Evolutionary conservation across 371 early-diverging fungal species (phyloP), one percentile per base, ranked within the genome.

Genomic region (Actinomortierella ambigua): DNA sequence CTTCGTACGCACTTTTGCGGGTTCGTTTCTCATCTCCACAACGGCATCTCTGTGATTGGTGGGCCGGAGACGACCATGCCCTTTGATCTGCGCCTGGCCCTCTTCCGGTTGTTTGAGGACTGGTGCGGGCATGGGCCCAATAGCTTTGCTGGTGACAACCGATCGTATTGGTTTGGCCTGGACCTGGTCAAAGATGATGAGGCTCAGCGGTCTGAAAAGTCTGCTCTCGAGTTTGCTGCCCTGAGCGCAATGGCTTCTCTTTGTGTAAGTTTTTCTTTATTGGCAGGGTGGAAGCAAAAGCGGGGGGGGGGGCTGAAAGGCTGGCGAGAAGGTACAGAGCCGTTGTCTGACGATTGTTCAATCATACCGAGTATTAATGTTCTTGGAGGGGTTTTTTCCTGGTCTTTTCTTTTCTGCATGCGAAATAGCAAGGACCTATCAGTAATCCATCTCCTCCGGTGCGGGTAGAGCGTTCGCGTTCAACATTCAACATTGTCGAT

Each of bases 41-140:
- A 90, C 44, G 82, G 80, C 8, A 67, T 93, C 5, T 83, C 81
- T 66, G 57, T 68, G 47, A 52, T 78, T 26, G 82, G 76, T 6
- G 83, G 80, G 57, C 69, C 86, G 0, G 80, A 85, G 3, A 50
- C 68, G 0, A 69, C 81, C 57, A 89, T 96, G 69, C 86, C 95
- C 0, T 92, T 93, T 71, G 93, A 95, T 52, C 82, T 88, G 0
- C 83, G 97, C 34, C 64, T 88, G 7, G 83, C 83, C 8, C 55
- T 95, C 23, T 97, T 94, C 77, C 83, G 84, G 59, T 82, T 95
- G 64, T 90, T 96, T 80, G 96, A 95, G 70, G 84, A 89, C 48
- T 98, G 98, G 98, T 93, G 96, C 75, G 93, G 97, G 2, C 88
- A 91, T 65, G 96, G 97, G 1, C 78, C 77, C 40, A 81, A 82